Base-by-base conservation (phyloP, 371 early-diverging fungal genomes). In the Mortierella sp. region DNA sequence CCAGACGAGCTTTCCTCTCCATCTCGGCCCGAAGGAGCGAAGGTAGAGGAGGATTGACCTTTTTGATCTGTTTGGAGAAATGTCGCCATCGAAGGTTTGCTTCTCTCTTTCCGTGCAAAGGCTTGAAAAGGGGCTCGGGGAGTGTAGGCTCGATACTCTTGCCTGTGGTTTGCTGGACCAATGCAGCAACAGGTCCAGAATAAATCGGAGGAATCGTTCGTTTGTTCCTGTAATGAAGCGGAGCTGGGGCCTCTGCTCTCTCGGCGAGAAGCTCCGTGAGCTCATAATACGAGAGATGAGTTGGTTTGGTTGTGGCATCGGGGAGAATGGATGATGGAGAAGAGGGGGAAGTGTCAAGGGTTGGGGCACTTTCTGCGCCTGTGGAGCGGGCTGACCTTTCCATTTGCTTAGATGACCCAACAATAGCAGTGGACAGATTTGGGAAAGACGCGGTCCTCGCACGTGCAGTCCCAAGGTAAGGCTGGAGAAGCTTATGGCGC, bases 51-150 rank as follows among this genome's bases (percentile, higher is more conserved):
- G 77, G 72, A 0, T 51, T 67, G 43, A 72, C 37, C 43, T 68
- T 71, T 23, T 25, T 21, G 9, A 72, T 47, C 47, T 72, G 77
- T 7, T 72, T 71, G 23, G 64, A 26, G 28, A 72, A 65, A 45
- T 26, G 65, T 12, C 77, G 72, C 77, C 77, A 77, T 2, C 77
- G 68, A 9, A 77, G 58, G 23, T 77, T 77, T 4, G 77, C 77
- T 56, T 77, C 77, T 21, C 77, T 68, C 23, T 62, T 72, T 9
- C 72, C 72, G 11, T 77, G 77, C 18, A 77, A 30, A 0, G 77
- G 77, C 45, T 77, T 77, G 59, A 64, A 72, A 16, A 72, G 23
- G 1, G 72, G 72, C 28, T 57, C 50, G 0, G 77, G 77, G 12
- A 77, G 62, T 14, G 21, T 18, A 0, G 77, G 77, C 14, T 77